Evolutionary conservation across 1,284 basidiomycete genomes (phyloP), one percentile per base, ranked within the genome.

Genomic region (Pyrrhoderma noxium): DNA sequence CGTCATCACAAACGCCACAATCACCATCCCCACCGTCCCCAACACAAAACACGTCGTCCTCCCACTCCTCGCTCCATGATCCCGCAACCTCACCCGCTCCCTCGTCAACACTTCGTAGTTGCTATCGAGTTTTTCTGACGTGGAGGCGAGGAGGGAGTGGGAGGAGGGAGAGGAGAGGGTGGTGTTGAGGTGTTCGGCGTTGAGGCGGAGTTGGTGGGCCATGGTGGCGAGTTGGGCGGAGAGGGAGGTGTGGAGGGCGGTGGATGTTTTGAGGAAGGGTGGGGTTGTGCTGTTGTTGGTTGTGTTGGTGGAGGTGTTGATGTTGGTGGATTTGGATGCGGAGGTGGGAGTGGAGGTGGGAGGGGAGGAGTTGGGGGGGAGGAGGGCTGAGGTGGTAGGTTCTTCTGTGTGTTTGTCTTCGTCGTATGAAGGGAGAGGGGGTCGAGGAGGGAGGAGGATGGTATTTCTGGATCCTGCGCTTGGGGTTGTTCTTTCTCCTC

Each of bases 141-240:
- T n/a, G n/a, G n/a, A n/a, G n/a, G n/a, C n/a, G n/a, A n/a, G n/a
- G n/a, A n/a, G n/a, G n/a, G n/a, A n/a, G n/a, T n/a, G n/a, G n/a
- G n/a, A n/a, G n/a, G n/a, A n/a, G n/a, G n/a, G n/a, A n/a, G n/a
- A n/a, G n/a, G n/a, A 77, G 1, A 91, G 69, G 11, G 79, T 70
- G 2, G 73, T 71, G 2, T 81, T 76, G 61, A 91, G 89, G 57
- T 88, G 78, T 1, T 80, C 61, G 0, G 85, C 80, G 57, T 91
- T 91, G 21, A 74, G 73, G 60, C 82, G 82, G 43, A 91, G 75
- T 64, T 90, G 88, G 1, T 76, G 69, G 1, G 87, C 84, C 88
- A 91, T 91, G 39, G 76, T 67, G 0, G 82, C 81, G 16, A 91
- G 76, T 62, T 90, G 85, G 3, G 74, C 73, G 0, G 84, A 76